Base-by-base conservation (phyloP, 352 stramenopile species). In the Thalassiosira mediterranea region DNA sequence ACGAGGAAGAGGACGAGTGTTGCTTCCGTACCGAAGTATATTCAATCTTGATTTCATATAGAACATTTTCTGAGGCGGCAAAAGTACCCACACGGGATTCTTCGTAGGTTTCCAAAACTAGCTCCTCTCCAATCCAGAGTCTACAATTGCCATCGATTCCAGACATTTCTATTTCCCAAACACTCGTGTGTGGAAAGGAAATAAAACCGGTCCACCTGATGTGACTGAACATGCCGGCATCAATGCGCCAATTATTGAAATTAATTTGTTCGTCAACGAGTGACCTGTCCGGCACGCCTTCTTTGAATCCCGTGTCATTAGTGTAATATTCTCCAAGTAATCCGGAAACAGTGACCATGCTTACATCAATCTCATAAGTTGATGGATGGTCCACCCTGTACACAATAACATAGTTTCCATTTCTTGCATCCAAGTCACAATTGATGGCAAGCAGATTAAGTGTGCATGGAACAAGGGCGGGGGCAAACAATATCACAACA, bases 1-100 rank as follows among this genome's bases (percentile, higher is more conserved):
- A n/a, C n/a, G n/a, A n/a, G n/a, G n/a, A n/a, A n/a, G n/a, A n/a
- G n/a, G n/a, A n/a, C n/a, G 13, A 11, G 15, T 4, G 13, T n/a
- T 2, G 42, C 40, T 51, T 46, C 21, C 63, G 23, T 44, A 74
- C 65, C 60, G 53, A 58, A 11, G 32, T 64, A 52, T 70, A 73
- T 38, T 79, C 71, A 17, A 79, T 60, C 34, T 79, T 70, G 1
- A 79, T 21, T 26, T 73, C 62, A 58, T 74, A 79, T n/a, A 79
- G 29, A 46, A 72, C 23, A 42, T 71, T 49, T 40, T 73, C 61
- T 11, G 58, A 28, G n/a, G 71, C 62, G 11, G 40, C 47, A 28
- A 79, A 79, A 47, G 4, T 65, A 13, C 42, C 56, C n/a, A 26
- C n/a, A 2, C 5, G 52, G 4, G 34, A 34, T 19, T 37, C 60